Percentiles rank a stretch among this genome's conserved stretches.
These are phyloP conservation scores for Alternaria brassicae DNA, from an alignment of 2,329 filamentous ascomycete genomes.

Conservation along the genomic window DNA sequence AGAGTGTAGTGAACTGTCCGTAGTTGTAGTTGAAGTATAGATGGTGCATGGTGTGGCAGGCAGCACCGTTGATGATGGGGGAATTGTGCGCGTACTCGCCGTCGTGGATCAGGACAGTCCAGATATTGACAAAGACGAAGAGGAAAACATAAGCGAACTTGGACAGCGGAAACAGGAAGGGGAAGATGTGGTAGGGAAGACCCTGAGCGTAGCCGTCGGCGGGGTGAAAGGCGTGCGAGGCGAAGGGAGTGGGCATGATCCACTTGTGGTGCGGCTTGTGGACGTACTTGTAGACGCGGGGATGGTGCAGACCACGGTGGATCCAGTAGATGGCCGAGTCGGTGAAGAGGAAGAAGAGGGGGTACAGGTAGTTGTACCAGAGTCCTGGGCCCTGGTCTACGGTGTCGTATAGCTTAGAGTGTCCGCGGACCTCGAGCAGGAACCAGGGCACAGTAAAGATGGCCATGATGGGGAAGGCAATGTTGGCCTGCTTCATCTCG, in stretches of 20 bases:
- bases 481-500: slow-evolving; percentile 82
- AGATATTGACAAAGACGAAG: slow-evolving; percentile 94
- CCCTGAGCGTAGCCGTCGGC: slow-evolving; percentile 89
- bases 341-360: slow-evolving; percentile 85
- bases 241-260: slow-evolving; percentile 97
- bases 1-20: slow-evolving; percentile 90
- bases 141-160: slow-evolving; percentile 86
- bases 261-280: slow-evolving; percentile 99
- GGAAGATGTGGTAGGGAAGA: slow-evolving; percentile 90
- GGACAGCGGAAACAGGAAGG: slow-evolving; percentile 89
- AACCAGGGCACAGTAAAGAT: slow-evolving; percentile 82
- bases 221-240: slow-evolving; percentile 93
- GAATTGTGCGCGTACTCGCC: slow-evolving; percentile 93
- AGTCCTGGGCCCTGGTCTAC: slow-evolving; percentile 74
- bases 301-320: slow-evolving; percentile 84
- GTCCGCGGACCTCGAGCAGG: slow-evolving; percentile 81
- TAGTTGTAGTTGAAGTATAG: slow-evolving; percentile 78
- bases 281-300: slow-evolving; percentile 79
- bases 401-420: slow-evolving; percentile 87
- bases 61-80: slow-evolving; percentile 91
- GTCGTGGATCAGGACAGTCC: slow-evolving; percentile 96
- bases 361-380: slow-evolving; percentile 82
- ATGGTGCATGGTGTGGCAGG: slow-evolving; percentile 92
- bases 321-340: slow-evolving; percentile 93
- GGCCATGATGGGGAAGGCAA: slow-evolving; percentile 81